Evolutionary conservation across 441 rosid species (phyloP).

Genomic region (Pelargonium australe): DNA sequence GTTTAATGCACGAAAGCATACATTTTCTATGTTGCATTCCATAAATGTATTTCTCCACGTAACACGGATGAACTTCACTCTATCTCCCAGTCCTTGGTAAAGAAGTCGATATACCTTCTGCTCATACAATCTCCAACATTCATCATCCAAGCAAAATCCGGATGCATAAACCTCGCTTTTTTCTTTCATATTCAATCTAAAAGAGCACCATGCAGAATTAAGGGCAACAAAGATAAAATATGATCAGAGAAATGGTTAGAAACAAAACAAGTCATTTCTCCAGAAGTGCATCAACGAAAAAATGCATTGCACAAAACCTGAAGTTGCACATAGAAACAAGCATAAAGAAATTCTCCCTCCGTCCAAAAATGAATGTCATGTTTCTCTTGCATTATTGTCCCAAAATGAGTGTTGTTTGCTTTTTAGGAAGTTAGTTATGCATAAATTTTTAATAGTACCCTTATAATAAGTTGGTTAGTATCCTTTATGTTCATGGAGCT

Average conservation of each 20-base stretch:
- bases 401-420: too few relatives aligned
- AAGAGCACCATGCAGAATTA: conserved; percentile 17
- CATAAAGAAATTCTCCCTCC: neutral
- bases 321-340: neutral
- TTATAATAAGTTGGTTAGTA: too few relatives aligned
- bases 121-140: conserved; percentile 85
- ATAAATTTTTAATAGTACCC: too few relatives aligned
- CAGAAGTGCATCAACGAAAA: conserved; percentile 2
- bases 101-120: conserved; percentile 60
- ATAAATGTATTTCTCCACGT: conserved; percentile 61
- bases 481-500: too few relatives aligned
- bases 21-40: conserved; percentile 55
- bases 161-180: conserved; percentile 34
- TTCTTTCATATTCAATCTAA: conserved; percentile 66
- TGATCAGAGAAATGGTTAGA: neutral
- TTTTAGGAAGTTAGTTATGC: too few relatives aligned
- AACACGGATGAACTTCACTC: conserved; percentile 69
- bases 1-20: conserved; percentile 24
- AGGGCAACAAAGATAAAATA: conserved; percentile 10
- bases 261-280: neutral
- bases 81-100: conserved; percentile 66
- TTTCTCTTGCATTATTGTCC: too few relatives aligned
- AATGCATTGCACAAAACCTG: conserved; percentile 9
- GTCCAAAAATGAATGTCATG: too few relatives aligned
- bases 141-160: conserved; percentile 85